Evolutionary conservation across 2,329 filamentous ascomycete species (phyloP), one percentile per base, ranked within the genome.

Genomic region (Fusarium sp.): DNA sequence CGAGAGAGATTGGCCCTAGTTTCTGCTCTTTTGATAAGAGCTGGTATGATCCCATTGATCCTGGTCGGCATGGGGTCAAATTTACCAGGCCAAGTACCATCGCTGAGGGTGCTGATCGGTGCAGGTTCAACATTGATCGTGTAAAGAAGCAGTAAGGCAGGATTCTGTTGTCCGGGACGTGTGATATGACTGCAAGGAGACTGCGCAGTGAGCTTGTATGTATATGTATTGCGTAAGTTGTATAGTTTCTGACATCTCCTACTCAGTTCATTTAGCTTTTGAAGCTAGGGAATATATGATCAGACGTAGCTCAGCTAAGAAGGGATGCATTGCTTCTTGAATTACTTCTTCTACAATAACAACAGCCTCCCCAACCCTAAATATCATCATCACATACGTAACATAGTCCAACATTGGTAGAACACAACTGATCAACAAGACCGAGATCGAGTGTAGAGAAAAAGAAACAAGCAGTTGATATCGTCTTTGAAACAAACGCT

Each of bases 401-500:
- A 30, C 27, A 30, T 30, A 30, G 27, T 30, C 7, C 43, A 47
- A 25, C 20, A 15, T 22, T 9, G 3, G 15, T 25, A 25, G n/a
- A 27, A 47, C 14, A 27, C 20, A 17, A 17, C 45, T 22, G 22
- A 47, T 27, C 45, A 50, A 50, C 45, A 50, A 27, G 45, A 50
- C 14, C 25, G 20, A 27, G 14, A 27, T 27, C 45, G 9, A 50
- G 27, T 10, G 25, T 11, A 52, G 25, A 37, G 6, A 50, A 47
- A 32, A 65, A 14, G 47, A 52, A 73, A 68, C 58, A 43, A 56
- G 47, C 47, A 68, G 50, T n/a, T 54, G 65, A 66, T 67, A 68
- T 50, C 65, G 59, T 73, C 59, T 40, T 38, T 15, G 32, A 52
- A 64, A 52, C 45, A 57, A 62, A 30, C 71, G 71, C 71, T 64